Conservation (phyloP, 2,329 filamentous ascomycete genomes). For the Samsoniella hepiali region DNA sequence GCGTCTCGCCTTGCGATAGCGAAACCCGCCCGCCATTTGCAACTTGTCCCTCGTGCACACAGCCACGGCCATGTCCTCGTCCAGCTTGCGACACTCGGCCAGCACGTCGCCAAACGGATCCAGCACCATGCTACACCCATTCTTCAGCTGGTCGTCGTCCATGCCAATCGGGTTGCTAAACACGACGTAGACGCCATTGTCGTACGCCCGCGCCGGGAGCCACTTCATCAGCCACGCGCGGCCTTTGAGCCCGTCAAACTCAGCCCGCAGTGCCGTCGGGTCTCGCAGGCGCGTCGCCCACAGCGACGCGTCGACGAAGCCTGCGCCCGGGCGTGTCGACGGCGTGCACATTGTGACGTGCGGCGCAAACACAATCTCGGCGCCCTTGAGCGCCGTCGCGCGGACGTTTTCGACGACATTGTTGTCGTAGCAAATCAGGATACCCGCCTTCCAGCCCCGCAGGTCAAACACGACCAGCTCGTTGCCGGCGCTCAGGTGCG, state of each 20-base stretch:
- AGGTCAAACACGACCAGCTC: conserved; percentile 22
- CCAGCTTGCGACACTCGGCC: conserved; percentile 20
- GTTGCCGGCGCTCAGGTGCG: conserved; percentile 18
- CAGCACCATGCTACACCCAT: conserved; percentile 23
- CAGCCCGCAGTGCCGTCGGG: conserved; percentile 20
- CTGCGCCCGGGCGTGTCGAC: conserved; percentile 21
- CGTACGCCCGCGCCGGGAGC: conserved; percentile 22
- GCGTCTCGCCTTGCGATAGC: conserved; percentile 21
- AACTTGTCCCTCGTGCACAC: conserved; percentile 23
- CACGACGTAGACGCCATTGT: conserved; percentile 23
- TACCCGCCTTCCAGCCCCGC: conserved; percentile 22
- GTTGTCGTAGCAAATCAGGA: conserved; percentile 26
- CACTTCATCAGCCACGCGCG: conserved; percentile 24
- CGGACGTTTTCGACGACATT: conserved; percentile 24
- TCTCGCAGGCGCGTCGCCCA: conserved; percentile 17
- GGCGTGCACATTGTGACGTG: conserved; percentile 25
- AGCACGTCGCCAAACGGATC: conserved; percentile 23
- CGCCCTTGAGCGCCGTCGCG: conserved; percentile 19
- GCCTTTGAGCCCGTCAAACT: conserved; percentile 24
- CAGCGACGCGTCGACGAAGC: conserved; percentile 21
- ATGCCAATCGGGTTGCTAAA: conserved; percentile 24
- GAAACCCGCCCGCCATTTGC: conserved; percentile 19
- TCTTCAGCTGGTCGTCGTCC: conserved; percentile 24
- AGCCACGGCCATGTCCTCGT: conserved; percentile 21
- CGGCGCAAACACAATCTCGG: conserved; percentile 22